A percentile compares a stretch with the other conserved stretches of the same genome.
These are phyloP conservation scores for Arabidopsis thaliana DNA, from an alignment of 345 rosid genomes.

Conservation along the genomic window TAIR10.1 NC_003075.7:17389501-17390000, in stretches of 20 bases:
- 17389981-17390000: conserved; percentile 16
- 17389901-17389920: background rate
- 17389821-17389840: conserved; percentile 2
- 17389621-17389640: background rate
- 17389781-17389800: conserved; percentile 31
- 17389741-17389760: conserved; percentile 50
- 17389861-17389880: background rate
- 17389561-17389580: conserved; percentile 94
- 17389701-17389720: conserved; percentile 20
- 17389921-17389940: background rate
- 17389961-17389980: conserved; percentile 35
- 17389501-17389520: conserved; percentile 26
- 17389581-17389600: conserved; percentile 81
- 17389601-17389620: conserved; percentile 39
- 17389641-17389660: conserved; percentile 3
- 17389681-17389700: background rate
- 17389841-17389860: background rate
- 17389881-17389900: conserved; percentile 1
- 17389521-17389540: conserved; percentile 51
- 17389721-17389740: conserved; percentile 24
- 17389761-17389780: conserved; percentile 40
- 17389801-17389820: conserved; percentile 27
- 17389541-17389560: conserved; percentile 63
- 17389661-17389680: background rate
- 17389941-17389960: conserved; percentile 19